Conservation (phyloP, 2,329 filamentous ascomycete species). For the Gaeumannomyces tritici region DNA sequence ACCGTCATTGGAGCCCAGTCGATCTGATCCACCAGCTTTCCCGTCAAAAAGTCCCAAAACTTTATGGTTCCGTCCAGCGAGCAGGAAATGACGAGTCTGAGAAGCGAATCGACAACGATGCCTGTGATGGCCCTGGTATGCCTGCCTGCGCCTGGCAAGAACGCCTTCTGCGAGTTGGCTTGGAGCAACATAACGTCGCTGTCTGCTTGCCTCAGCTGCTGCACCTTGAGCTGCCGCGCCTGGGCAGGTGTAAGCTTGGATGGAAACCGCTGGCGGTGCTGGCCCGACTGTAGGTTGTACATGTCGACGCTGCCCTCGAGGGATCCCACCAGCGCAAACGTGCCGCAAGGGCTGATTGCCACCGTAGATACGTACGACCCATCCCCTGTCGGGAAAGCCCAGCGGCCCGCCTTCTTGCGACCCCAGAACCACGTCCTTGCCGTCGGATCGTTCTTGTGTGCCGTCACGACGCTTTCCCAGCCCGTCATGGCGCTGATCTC, state of each 20-base stretch:
- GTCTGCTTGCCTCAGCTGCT: conserved; percentile 49
- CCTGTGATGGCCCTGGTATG: conserved; percentile 81
- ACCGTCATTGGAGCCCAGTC: conserved; percentile 73
- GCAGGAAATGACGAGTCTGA: conserved; percentile 77
- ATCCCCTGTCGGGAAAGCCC: conserved; percentile 85
- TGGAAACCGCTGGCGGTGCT: conserved; percentile 81
- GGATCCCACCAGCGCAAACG: conserved; percentile 85
- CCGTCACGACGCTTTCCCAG: conserved; percentile 95
- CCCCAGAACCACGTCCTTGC: conserved; percentile 99
- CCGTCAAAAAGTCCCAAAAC: conserved; percentile 94
- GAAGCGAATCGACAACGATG: conserved; percentile 79
- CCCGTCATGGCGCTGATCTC: conserved; percentile 71
- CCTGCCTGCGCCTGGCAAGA: conserved; percentile 51
- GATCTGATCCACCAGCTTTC: conserved; percentile 68
- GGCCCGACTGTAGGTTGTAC: conserved; percentile 93
- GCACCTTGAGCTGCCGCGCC: conserved; percentile 63
- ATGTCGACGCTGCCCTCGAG: conserved; percentile 77
- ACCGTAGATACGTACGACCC: conserved; percentile 76
- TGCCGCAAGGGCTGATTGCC: conserved; percentile 82
- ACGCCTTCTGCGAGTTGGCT: conserved; percentile 29
- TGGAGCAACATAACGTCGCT: conserved; percentile 45
- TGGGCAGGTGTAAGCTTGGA: conserved; percentile 68
- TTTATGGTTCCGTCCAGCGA: conserved; percentile 87
- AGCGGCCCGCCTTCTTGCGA: conserved; percentile 81
- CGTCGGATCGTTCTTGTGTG: conserved; percentile 73